Base-by-base conservation (phyloP, 1,284 basidiomycete genomes). In the Ganoderma meredithae region DNA sequence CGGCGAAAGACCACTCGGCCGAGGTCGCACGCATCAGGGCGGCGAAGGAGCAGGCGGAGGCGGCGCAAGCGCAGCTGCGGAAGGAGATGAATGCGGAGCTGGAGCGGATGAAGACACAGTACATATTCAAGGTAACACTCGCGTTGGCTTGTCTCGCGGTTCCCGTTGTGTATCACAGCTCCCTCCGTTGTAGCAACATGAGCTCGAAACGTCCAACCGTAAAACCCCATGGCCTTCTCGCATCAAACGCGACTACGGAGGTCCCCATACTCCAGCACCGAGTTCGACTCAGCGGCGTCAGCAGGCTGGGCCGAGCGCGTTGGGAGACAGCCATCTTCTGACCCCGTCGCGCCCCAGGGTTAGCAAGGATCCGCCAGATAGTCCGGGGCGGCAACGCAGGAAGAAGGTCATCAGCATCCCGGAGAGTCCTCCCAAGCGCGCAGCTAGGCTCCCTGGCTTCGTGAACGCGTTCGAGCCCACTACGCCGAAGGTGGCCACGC, bases 41-140 rank as follows among this genome's bases (percentile, higher is more conserved):
- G 1, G 85, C 86, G 1, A 91, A 87, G 71, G 88, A 90, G 60
- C 86, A 86, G 64, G 83, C 85, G 1, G 88, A 91, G 70, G 81
- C 82, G 1, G 86, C 84, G 70, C 86, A 88, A 67, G 73, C 79
- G 3, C 81, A 86, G 65, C 75, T 88, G 58, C 86, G 89, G 71
- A 87, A 85, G 74, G 84, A 89, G 60, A 82, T 88, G 80, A 86
- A 88, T 70, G 86, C 85, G 69, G 91, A 93, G 74, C 83, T 90
- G 67, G 92, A 93, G 75, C 85, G 90, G 36, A 74, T 92, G 66
- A 89, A 85, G 74, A 92, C 92, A 0, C 87, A 92, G 69, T 85
- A 88, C 59, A 81, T 84, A 13, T 93, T 94, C 81, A 91, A 88
- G 80, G 91, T 90, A 80, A 68, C 80, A 69, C 44, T 58, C 22